Base-by-base conservation (phyloP, 2,329 filamentous ascomycete genomes). In the Aureobasidium sp. region DNA sequence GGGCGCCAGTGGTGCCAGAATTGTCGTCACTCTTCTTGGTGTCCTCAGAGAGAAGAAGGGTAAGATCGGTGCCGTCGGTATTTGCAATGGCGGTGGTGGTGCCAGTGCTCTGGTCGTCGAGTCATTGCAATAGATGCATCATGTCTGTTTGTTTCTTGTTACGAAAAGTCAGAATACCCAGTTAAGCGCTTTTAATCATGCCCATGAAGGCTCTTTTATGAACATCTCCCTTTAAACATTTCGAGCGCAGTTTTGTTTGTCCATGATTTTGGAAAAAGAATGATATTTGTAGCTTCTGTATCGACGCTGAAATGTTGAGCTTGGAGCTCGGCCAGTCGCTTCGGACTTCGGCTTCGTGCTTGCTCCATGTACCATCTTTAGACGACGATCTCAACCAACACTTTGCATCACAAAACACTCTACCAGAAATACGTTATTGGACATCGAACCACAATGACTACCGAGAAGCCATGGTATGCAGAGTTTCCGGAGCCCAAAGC, bases 31-130 rank as follows among this genome's bases (percentile, higher is more conserved):
- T 17, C 78, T 99, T 68, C 85, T 95, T 61, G 89, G 91, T 66
- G 93, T 97, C 39, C 80, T 99, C 71, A 89, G 84, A 76, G 88
- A 94, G 75, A 94, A 92, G 83, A 89, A 91, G 76, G 92, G 86
- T 71, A 97, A 95, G 87, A 87, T 97, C 75, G 94, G 94, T 63
- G 89, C 87, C 72, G 93, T 90, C 43, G 94, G 90, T 72, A 97
- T 99, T 73, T 99, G 94, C 86, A 99, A 99, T 77, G 94, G 94
- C 67, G 94, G 94, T 63, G 94, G 94, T 70, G 94, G 94, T 74
- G 94, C 94, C 64, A 96, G 90, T 71, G 94, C 94, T 63, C 80
- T 99, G 68, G 90, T 99, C 66, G 85, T 99, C 71, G 94, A 99
- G 82, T 69, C 67, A 53, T 57, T 73, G 46, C 64, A 66, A 46